These are phyloP conservation scores for Cyberlindnera xishuangbannaensis DNA, from an alignment of 805 yeast species.

Conservation along the genomic window DNA sequence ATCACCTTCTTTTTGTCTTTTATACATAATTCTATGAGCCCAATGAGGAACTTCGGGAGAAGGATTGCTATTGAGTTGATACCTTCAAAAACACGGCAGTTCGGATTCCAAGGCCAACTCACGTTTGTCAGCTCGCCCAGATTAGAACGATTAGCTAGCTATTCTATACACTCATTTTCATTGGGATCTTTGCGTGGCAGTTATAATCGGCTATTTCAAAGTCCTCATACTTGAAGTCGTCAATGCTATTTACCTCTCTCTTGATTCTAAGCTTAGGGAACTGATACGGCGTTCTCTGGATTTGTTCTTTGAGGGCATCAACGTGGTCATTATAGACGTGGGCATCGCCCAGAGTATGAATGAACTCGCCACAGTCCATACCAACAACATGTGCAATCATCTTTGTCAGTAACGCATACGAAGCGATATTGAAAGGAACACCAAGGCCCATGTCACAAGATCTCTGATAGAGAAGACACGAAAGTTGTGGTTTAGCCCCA, in stretches of 20 bases:
- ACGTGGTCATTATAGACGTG: constrained; percentile 93
- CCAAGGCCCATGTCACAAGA: constrained; percentile 99
- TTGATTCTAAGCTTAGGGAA: constrained; percentile 78
- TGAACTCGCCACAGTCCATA: constrained; percentile 92
- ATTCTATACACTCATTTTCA: constrained; percentile 97
- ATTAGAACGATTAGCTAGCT: too few species aligned
- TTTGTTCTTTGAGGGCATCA: constrained; percentile 81
- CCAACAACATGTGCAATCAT: constrained; percentile 96
- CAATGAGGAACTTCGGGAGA: too few species aligned
- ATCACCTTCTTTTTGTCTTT: too few species aligned
- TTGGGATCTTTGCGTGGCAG: constrained; percentile 78
- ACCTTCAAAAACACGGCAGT: too few species aligned
- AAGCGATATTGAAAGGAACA: constrained; percentile 96
- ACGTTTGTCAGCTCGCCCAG: too few species aligned
- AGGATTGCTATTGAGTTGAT: too few species aligned
- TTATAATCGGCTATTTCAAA: constrained; percentile 75
- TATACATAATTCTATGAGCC: too few species aligned
- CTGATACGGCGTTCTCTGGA: constrained; percentile 62
- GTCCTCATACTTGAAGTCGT: constrained; percentile 85
- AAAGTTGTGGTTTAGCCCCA: constrained; percentile 60
- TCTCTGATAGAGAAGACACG: constrained; percentile 90
- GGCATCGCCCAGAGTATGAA: constrained; percentile 95
- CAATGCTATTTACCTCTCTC: constrained; percentile 65
- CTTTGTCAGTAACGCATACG: constrained; percentile 84
- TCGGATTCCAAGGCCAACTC: too few species aligned